Evolutionary conservation across 2,329 filamentous ascomycete species (phyloP), one percentile per base, ranked within the genome.

Genomic region (Neoscytalidium dimidiatum): DNA sequence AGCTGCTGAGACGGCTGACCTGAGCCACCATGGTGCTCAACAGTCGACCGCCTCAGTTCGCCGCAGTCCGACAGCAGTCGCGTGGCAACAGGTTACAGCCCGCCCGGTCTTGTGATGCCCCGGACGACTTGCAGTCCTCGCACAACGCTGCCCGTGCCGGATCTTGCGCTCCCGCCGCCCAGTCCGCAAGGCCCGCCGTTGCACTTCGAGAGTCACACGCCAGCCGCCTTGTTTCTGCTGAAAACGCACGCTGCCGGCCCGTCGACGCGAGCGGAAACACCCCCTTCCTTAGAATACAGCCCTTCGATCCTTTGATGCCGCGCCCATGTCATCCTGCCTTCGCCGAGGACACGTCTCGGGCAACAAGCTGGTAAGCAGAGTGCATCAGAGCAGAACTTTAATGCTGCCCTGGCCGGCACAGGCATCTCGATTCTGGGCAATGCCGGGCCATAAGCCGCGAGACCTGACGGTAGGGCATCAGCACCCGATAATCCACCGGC

Each of bases 11-110:
- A n/a, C n/a, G n/a, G 13, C 46, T 17, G 46, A 49, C 35, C 41
- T 46, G 28, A 60, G 35, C 56, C 56, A 60, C 56, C 56, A 60
- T 31, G 56, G 56, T 60, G 41, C 56, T 60, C 56, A 60, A n/a
- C n/a, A 31, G 26, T 33, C 56, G 38, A 57, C 53, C 53, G 53
- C 53, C 52, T 57, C 43, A 9, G 19, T 21, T 29, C 17, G 13
- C 17, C 17, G 26, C 48, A 51, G 28, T 26, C 53, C 31, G 17
- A 43, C 35, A n/a, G 7, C 35, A 9, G 53, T 57, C 53, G 56
- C 56, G 56, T 60, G 56, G 38, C 56, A 19, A 33, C 8, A 23
- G 56, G 38, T 41, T n/a, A 33, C 8, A 23, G 19, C 31, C 7
- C 28, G 23, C 14, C 31, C 49, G 51, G 51, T 41, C 51, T 35